Evolutionary conservation across 225 moss, liverwort and hornwort species (phyloP).

Genomic region (Pleurozium schreberi): DNA sequence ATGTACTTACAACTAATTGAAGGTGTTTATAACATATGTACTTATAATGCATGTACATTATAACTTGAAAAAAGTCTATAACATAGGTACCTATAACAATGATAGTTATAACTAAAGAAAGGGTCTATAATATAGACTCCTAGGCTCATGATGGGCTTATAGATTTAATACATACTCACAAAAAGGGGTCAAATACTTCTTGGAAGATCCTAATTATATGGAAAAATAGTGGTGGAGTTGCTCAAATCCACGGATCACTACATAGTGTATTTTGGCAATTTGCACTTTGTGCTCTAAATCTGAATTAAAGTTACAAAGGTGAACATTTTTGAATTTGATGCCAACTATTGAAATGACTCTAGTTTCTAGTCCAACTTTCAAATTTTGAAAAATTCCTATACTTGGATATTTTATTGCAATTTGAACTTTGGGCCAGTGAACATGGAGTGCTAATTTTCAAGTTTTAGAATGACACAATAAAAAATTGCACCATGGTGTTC

Average conservation of each 20-base stretch:
- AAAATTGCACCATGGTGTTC: background rate
- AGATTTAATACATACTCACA: too few species aligned
- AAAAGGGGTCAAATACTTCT: background rate
- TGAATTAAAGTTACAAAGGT: background rate
- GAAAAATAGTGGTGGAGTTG: background rate
- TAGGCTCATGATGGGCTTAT: too few species aligned
- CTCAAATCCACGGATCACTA: background rate
- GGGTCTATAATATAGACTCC: too few species aligned
- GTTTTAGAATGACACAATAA: background rate
- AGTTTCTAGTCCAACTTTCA: background rate
- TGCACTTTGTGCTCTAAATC: background rate
- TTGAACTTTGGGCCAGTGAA: background rate
- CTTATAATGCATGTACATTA: too few species aligned
- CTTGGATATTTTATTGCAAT: background rate
- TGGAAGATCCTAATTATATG: background rate
- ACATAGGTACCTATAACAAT: too few species aligned
- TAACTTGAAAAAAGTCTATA: too few species aligned
- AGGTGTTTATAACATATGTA: background rate
- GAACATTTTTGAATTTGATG: background rate
- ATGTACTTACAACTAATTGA: background rate
- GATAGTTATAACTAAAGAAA: too few species aligned
- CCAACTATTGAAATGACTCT: background rate
- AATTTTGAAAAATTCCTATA: background rate
- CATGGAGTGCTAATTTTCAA: background rate
- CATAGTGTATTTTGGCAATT: background rate